Conservation (phyloP, 192 early-diverging fungal species). For the Entophlyctis helioformis region DNA sequence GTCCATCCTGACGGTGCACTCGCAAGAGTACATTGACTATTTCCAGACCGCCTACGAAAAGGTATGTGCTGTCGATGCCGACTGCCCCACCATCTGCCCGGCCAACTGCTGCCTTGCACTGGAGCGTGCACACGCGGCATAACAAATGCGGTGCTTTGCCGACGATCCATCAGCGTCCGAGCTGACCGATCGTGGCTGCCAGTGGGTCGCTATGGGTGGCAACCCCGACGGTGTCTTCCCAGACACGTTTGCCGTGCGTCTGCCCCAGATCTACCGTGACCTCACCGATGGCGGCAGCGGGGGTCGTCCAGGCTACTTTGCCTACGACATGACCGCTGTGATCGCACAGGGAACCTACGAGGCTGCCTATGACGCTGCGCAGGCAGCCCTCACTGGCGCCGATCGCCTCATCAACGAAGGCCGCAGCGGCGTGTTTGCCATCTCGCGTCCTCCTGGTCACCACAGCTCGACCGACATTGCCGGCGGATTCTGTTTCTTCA, state of each 20-base stretch:
- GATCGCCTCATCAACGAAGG: slow-evolving; percentile 32
- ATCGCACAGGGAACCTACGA: slow-evolving; percentile 50
- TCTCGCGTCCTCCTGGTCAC: slow-evolving; percentile 21
- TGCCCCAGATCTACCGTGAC: slow-evolving; percentile 3
- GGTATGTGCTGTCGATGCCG: not conserved
- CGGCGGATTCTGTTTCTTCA: slow-evolving; percentile 81
- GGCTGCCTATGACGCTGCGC: slow-evolving; percentile 49
- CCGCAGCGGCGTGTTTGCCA: slow-evolving; percentile 12
- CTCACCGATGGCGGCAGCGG: slow-evolving; percentile 3
- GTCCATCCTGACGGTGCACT: slow-evolving; percentile 44
- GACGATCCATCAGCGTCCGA: no score
- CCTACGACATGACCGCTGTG: slow-evolving; percentile 37
- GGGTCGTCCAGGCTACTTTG: slow-evolving; percentile 29
- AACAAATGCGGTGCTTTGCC: not conserved
- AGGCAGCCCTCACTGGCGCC: slow-evolving; percentile 51
- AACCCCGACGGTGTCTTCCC: slow-evolving; percentile 43
- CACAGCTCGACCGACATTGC: slow-evolving; percentile 44
- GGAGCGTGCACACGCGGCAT: not conserved
- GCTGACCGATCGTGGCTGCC: no score
- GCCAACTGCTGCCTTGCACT: not conserved
- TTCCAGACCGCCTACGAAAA: slow-evolving; percentile 46
- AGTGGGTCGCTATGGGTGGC: slow-evolving; percentile 25
- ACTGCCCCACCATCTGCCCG: not conserved
- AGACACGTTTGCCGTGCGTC: slow-evolving; percentile 29
- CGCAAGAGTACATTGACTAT: slow-evolving; percentile 43